phyloP scores from a whole-genome alignment of 345 rosid genomes.

The Schrenkiella parvula region DNA sequence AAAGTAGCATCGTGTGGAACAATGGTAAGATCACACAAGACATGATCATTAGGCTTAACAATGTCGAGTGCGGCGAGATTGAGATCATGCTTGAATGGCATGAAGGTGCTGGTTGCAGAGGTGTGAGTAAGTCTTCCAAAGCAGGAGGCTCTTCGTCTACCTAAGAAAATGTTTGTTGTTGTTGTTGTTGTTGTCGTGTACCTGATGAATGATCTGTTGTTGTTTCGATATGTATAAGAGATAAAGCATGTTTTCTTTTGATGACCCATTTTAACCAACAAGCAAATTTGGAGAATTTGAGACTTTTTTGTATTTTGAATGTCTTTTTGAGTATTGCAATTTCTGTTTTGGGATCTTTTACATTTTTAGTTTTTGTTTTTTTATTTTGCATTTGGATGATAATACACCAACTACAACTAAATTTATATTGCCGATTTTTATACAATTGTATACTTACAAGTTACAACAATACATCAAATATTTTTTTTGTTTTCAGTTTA shows the following conservation, averaged over 20 bases:
- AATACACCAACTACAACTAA: no score
- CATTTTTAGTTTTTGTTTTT: neutral
- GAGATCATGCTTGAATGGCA: conserved; percentile 71
- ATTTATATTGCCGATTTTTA: no score
- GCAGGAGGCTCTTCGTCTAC: conserved; percentile 22
- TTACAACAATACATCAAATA: no score
- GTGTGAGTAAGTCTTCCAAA: conserved; percentile 27
- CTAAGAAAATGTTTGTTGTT: neutral
- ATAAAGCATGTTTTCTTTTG: neutral
- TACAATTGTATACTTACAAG: no score
- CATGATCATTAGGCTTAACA: conserved; percentile 48
- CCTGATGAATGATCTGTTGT: conserved; percentile 12
- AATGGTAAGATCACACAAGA: conserved; percentile 60
- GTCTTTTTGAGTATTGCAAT: neutral
- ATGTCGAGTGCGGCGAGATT: conserved; percentile 68
- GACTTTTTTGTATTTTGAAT: neutral
- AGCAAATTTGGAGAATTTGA: neutral
- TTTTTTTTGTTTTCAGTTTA: no score
- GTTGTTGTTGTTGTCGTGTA: neutral
- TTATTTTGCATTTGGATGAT: no score
- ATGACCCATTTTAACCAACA: conserved; percentile 15
- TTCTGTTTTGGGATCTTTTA: neutral
- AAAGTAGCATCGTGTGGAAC: conserved; percentile 49
- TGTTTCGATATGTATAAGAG: conserved; percentile 16
- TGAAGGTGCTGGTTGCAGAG: conserved; percentile 47